Evolutionary conservation across 2,329 filamentous ascomycete species (phyloP), one percentile per base, ranked within the genome.

Genomic region (Massarina eburnea): DNA sequence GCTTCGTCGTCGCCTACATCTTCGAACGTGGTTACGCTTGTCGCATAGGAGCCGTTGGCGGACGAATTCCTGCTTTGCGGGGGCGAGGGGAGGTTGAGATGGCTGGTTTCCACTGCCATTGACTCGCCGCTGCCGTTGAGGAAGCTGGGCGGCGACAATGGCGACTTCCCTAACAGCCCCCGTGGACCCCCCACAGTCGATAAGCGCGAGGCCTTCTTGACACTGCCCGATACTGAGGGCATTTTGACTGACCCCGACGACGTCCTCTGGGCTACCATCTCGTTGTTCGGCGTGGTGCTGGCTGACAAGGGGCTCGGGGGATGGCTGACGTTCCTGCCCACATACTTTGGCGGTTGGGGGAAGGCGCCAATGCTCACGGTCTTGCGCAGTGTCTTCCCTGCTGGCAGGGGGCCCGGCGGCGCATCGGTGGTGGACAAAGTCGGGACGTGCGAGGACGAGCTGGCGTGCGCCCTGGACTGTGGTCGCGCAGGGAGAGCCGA

Each of bases 281-380:
- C 61, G 36, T 56, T 57, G 43, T 55, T 60, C 5, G 67, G 59
- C 4, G 71, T 51, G 79, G 83, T 71, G 81, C 47, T 76, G 61
- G 50, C 68, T 41, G 65, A 74, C 35, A 74, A 73, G 58, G 61
- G 79, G 71, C 65, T 81, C 43, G 78, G 82, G 41, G 81, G 88
- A 45, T 83, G 75, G 71, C 79, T 90, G 58, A 74, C 74, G 38
- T 76, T 73, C 54, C 80, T 78, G 43, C 73, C 78, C 43, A 80
- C 79, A 38, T 84, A 82, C 56, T 85, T 85, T 12, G 92, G 92
- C 12, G 92, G 92, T 54, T 95, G 88, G 22, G 92, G 92, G 64
- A 97, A 96, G 1, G 90, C 86, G 65, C 91, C 92, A 63, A 96
- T 95, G 77, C 91, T 96, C 62, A 95, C 86, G 1, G 88, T 88